Conservation (phyloP, 2,329 filamentous ascomycete genomes). For the Cryoendolithus antarcticus region DNA sequence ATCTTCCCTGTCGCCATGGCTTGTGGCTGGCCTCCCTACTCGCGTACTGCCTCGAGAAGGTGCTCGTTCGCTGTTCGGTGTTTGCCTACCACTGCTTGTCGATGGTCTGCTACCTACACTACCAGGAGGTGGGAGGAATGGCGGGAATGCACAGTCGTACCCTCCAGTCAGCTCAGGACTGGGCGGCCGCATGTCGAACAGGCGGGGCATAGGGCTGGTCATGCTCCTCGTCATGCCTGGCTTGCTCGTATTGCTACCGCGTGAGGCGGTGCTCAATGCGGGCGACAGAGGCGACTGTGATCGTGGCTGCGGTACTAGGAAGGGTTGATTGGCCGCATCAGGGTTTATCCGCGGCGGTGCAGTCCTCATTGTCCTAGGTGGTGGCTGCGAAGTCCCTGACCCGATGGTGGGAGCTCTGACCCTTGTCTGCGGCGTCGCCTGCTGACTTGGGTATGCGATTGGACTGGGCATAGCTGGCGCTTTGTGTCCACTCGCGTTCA, state of each 20-base stretch:
- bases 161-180: constrained; percentile 31
- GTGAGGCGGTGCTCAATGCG: constrained; percentile 19
- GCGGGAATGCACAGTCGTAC: constrained; percentile 42
- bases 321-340: constrained; percentile 19
- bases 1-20: not conserved
- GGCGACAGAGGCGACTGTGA: constrained; percentile 39
- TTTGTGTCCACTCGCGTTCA: constrained; percentile 8
- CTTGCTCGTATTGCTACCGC: constrained; percentile 15
- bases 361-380: constrained; percentile 2
- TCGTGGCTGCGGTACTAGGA: constrained; percentile 23
- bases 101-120: constrained; percentile 5
- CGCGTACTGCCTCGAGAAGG: constrained; percentile 14
- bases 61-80: constrained; percentile 15
- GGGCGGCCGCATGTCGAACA: constrained; percentile 19
- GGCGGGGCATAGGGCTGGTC: constrained; percentile 21
- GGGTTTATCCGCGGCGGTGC: constrained; percentile 18
- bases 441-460: constrained; percentile 5
- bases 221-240: constrained; percentile 13
- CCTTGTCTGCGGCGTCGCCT: constrained; percentile 1
- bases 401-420: constrained; percentile 4
- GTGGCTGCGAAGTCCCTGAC: not conserved
- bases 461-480: constrained; percentile 10
- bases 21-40: constrained; percentile 8
- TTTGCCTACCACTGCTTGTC: constrained; percentile 15
- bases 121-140: constrained; percentile 30